phyloP scores from a whole-genome alignment of 805 yeast species.

The Wickerhamiella sorbophila region DNA sequence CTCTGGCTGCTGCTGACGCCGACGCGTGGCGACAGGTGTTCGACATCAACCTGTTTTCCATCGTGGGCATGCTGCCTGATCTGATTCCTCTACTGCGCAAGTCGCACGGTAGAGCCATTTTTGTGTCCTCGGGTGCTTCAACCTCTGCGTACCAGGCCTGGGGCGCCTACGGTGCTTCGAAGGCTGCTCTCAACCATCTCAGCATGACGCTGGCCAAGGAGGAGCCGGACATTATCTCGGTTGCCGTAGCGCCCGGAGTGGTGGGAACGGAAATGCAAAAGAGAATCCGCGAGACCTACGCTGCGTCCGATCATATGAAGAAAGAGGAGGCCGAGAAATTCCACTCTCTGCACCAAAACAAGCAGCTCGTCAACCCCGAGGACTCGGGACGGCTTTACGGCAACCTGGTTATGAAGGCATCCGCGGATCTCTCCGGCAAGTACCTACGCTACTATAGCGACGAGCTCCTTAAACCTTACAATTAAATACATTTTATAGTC shows the following conservation, averaged over 20 bases:
- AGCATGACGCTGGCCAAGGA: slow-evolving; percentile 54
- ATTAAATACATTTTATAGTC: not conserved
- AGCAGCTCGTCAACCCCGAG: slow-evolving; percentile 48
- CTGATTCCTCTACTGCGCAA: slow-evolving; percentile 38
- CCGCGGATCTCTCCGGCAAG: slow-evolving; percentile 44
- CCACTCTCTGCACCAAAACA: slow-evolving; percentile 42
- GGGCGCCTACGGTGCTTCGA: slow-evolving; percentile 86
- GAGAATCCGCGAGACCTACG: slow-evolving; percentile 49
- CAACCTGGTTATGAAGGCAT: slow-evolving; percentile 51
- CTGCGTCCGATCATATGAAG: slow-evolving; percentile 44
- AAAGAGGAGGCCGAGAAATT: slow-evolving; percentile 46
- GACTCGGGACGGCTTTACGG: slow-evolving; percentile 63
- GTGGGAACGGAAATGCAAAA: slow-evolving; percentile 85
- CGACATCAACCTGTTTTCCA: slow-evolving; percentile 67
- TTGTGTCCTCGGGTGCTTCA: slow-evolving; percentile 85
- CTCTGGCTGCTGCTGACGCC: slow-evolving; percentile 34
- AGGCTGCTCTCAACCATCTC: slow-evolving; percentile 79
- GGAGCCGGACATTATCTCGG: slow-evolving; percentile 41
- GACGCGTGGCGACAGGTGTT: slow-evolving; percentile 50
- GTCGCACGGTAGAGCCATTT: slow-evolving; percentile 49
- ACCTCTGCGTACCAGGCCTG: slow-evolving; percentile 50
- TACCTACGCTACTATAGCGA: slow-evolving; percentile 40
- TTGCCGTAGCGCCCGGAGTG: slow-evolving; percentile 87
- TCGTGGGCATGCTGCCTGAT: slow-evolving; percentile 40
- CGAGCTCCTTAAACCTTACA: slow-evolving; percentile 7